Evolutionary conservation across 2,329 filamentous ascomycete genomes (phyloP).

Genomic region (Alternaria consortialis): DNA sequence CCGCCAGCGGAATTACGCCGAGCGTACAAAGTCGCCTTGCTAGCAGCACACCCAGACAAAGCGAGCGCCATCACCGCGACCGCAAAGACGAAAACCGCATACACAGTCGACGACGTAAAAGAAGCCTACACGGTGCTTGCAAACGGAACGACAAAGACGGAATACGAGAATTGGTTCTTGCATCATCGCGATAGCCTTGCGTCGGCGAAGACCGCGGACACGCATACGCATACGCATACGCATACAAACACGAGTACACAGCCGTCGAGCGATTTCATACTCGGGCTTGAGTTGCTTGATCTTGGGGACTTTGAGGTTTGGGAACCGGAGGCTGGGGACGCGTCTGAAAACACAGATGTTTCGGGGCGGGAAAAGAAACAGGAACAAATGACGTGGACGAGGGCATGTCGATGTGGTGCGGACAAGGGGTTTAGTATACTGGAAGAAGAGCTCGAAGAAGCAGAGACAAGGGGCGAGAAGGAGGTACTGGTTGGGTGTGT

Average conservation of each 20-base stretch:
- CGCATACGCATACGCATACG: not conserved
- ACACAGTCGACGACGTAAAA: conserved; percentile 66
- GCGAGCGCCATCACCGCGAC: not conserved
- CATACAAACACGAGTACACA: not conserved
- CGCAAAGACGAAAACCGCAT: conserved; percentile 15
- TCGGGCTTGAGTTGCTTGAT: conserved; percentile 66
- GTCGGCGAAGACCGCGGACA: not conserved
- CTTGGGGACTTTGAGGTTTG: conserved; percentile 59
- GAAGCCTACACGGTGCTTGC: conserved; percentile 65
- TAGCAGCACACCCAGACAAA: conserved; percentile 69
- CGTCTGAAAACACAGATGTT: not conserved
- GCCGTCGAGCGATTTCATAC: conserved; percentile 40
- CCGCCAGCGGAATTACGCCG: conserved; percentile 20
- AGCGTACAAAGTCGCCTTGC: conserved; percentile 66
- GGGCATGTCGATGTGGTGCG: conserved; percentile 67
- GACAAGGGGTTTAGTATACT: conserved; percentile 63
- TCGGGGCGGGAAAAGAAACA: conserved; percentile 46
- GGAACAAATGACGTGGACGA: conserved; percentile 56
- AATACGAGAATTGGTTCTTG: conserved; percentile 50
- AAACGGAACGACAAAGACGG: conserved; percentile 53
- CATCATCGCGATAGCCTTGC: conserved; percentile 6
- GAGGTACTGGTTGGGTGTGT: conserved; percentile 68
- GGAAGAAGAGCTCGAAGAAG: conserved; percentile 63
- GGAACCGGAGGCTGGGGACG: not conserved
- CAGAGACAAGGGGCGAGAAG: conserved; percentile 61